A percentile compares a stretch with the other conserved stretches of the same genome.
Conservation (phyloP, 192 early-diverging fungal genomes). For the Phlyctochytrium planicorne region DNA sequence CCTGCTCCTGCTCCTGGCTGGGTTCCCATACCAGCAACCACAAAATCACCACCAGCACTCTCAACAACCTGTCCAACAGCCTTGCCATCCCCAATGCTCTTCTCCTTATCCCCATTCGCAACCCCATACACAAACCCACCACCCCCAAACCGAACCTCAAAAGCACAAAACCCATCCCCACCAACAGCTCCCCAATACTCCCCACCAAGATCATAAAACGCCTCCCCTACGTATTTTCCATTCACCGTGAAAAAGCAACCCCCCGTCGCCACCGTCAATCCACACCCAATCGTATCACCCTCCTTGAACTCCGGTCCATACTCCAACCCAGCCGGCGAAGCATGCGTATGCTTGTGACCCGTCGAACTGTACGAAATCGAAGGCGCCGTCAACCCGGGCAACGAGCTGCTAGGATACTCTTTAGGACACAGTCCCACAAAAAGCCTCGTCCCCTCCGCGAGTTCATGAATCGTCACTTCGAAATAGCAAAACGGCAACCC, state of each 20-base stretch:
- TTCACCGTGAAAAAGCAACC: conserved; percentile 21
- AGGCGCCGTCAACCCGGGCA: neutral
- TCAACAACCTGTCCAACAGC: too few relatives aligned
- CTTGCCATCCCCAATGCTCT: too few relatives aligned
- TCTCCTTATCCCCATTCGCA: too few relatives aligned
- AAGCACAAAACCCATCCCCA: neutral
- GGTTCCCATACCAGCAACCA: too few relatives aligned
- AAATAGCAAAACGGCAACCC: conserved; percentile 11
- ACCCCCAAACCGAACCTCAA: neutral
- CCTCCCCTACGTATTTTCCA: conserved; percentile 15
- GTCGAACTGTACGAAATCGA: neutral
- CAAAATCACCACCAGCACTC: too few relatives aligned
- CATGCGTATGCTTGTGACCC: neutral
- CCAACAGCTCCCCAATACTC: neutral
- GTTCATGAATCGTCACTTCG: conserved; percentile 11
- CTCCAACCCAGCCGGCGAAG: neutral
- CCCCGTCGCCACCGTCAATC: conserved; percentile 8
- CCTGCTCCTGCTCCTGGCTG: too few relatives aligned
- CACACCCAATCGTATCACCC: conserved; percentile 23
- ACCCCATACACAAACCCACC: neutral
- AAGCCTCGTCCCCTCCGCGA: neutral
- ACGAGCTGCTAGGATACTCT: neutral
- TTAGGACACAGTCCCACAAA: neutral
- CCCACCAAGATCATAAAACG: conserved; percentile 14
- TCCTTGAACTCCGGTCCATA: conserved; percentile 14